Conservation (phyloP, 257 asterid genomes). For the Vinca minor region DNA sequence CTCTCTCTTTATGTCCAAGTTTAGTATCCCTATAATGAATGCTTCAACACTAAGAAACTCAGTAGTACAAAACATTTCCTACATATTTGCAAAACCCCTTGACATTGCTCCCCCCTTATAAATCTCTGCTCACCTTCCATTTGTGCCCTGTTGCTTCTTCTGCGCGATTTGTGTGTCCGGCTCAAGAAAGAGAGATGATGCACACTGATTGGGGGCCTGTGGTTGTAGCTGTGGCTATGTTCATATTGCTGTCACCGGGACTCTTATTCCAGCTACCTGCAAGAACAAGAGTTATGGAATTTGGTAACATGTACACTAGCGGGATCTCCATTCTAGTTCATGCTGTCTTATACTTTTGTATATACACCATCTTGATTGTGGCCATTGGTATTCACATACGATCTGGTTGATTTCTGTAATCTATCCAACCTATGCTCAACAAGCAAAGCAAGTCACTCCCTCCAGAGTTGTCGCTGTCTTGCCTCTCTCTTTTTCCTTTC, state of each 20-base stretch:
- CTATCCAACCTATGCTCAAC: neutral
- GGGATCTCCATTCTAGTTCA: conserved; percentile 78
- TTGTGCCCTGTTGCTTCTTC: neutral
- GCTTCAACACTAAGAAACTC: conserved; percentile 62
- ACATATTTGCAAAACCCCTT: neutral
- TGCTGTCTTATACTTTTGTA: conserved; percentile 67
- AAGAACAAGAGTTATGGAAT: conserved; percentile 62
- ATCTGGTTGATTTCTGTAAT: conserved; percentile 26
- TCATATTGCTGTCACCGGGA: conserved; percentile 80
- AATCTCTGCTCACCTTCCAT: neutral
- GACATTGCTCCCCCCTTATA: neutral
- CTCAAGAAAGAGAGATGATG: neutral
- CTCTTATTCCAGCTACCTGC: conserved; percentile 84
- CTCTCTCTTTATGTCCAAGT: conserved; percentile 38
- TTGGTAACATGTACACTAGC: conserved; percentile 91
- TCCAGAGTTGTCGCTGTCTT: neutral
- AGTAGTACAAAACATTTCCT: conserved; percentile 7
- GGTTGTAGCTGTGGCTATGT: conserved; percentile 84
- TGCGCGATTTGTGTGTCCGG: neutral
- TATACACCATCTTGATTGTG: conserved; percentile 70
- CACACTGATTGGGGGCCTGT: conserved; percentile 83
- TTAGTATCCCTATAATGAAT: conserved; percentile 43
- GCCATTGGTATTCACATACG: conserved; percentile 78
- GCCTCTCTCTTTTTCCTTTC: neutral
- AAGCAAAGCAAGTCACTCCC: neutral